Evolutionary conservation across 2,329 filamentous ascomycete genomes (phyloP).

Genomic region (Aspergillus brasiliensis): DNA sequence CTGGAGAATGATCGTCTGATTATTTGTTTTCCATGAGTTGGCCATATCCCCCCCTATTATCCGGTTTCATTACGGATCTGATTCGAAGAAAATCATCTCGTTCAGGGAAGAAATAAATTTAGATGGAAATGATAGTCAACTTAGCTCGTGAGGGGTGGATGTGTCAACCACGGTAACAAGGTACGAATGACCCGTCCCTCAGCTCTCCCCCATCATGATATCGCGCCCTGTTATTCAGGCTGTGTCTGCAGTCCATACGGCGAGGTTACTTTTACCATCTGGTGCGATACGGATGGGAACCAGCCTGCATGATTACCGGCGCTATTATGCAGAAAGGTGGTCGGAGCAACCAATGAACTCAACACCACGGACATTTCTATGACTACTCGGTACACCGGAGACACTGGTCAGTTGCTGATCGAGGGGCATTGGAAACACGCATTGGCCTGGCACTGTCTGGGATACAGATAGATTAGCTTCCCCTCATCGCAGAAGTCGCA

Average conservation of each 20-base stretch:
- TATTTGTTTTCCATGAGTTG: neutral
- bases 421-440: constrained; percentile 1
- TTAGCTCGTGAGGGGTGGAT: constrained; percentile 1
- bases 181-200: neutral
- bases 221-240: neutral
- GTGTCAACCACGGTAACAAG: constrained; percentile 3
- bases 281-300: constrained; percentile 4
- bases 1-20: neutral
- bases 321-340: neutral
- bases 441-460: constrained; percentile 9
- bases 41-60: neutral
- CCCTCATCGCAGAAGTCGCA: neutral
- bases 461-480: constrained; percentile 8
- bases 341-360: constrained; percentile 18
- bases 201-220: neutral
- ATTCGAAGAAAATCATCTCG: neutral
- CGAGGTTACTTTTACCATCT: neutral
- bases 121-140: neutral
- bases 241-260: neutral
- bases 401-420: constrained; percentile 12
- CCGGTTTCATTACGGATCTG: neutral
- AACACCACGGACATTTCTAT: constrained; percentile 11
- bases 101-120: no score
- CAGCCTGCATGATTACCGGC: constrained; percentile 15
- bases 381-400: constrained; percentile 12